phyloP scores from a whole-genome alignment of 352 stramenopile genomes.

The Phytopythium montanum region DNA sequence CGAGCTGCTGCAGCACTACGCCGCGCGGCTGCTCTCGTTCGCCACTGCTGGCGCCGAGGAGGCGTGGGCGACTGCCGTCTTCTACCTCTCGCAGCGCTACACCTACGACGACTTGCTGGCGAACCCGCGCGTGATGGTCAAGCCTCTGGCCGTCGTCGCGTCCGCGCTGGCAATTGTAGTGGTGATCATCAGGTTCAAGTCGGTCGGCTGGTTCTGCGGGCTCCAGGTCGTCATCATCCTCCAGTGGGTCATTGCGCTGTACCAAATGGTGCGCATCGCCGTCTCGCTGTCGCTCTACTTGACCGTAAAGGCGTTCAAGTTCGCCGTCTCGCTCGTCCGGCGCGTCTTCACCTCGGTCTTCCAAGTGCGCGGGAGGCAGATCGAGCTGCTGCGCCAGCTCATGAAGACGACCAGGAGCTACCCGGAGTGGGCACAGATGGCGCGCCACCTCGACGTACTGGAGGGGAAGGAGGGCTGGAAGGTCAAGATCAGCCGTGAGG shows the following conservation, averaged over 20 bases:
- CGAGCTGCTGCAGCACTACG: conserved; percentile 18
- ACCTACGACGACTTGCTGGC: conserved; percentile 30
- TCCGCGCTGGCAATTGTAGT: conserved; percentile 16
- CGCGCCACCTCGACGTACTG: conserved; percentile 50
- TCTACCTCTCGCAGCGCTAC: not conserved
- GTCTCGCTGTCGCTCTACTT: conserved; percentile 50
- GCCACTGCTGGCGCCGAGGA: conserved; percentile 5
- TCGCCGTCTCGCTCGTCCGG: conserved; percentile 19
- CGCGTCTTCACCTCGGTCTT: conserved; percentile 32
- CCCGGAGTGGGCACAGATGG: conserved; percentile 59
- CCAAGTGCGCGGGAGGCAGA: conserved; percentile 42
- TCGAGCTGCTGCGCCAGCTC: conserved; percentile 44
- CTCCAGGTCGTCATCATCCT: conserved; percentile 55
- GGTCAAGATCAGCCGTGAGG: conserved; percentile 29
- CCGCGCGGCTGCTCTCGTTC: not conserved
- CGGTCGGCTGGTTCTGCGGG: conserved; percentile 53
- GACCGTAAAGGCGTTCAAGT: conserved; percentile 46
- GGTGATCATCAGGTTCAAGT: conserved; percentile 52
- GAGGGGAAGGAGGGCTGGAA: conserved; percentile 68
- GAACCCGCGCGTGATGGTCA: conserved; percentile 31
- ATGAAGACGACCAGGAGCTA: conserved; percentile 60
- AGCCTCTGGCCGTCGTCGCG: conserved; percentile 22
- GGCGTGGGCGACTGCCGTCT: conserved; percentile 21
- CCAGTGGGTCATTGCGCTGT: conserved; percentile 62
- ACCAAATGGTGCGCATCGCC: conserved; percentile 59